Percentiles rank a stretch among this genome's conserved stretches.
Conservation (phyloP, 202 grass and related monocot species). For the Schoenoplectus tabernaemontani region DNA sequence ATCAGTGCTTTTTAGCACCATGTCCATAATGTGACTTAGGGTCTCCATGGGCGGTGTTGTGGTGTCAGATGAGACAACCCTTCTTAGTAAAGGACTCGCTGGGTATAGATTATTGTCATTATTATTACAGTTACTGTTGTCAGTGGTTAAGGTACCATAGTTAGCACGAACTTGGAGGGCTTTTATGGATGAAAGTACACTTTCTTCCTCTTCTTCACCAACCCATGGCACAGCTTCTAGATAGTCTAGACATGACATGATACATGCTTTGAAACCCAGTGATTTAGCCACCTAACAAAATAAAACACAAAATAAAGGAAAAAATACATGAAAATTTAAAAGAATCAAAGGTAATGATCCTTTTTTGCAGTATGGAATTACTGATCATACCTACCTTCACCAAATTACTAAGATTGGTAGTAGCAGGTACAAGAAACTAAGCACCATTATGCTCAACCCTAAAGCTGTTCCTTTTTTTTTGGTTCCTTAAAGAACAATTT, state of each 20-base stretch:
- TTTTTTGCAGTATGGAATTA: slow-evolving; percentile 25
- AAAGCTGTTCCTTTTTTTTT: no score
- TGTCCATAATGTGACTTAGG: slow-evolving; percentile 67
- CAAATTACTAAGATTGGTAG: background rate
- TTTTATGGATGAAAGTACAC: slow-evolving; percentile 60
- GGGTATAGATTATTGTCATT: background rate
- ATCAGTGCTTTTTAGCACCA: slow-evolving; percentile 81
- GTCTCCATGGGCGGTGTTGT: slow-evolving; percentile 57
- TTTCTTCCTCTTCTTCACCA: slow-evolving; percentile 81
- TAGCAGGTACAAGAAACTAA: background rate
- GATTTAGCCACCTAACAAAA: slow-evolving; percentile 66
- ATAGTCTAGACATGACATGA: slow-evolving; percentile 78
- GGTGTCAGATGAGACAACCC: slow-evolving; percentile 57
- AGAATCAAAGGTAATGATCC: slow-evolving; percentile 25
- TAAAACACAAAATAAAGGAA: background rate
- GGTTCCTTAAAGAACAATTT: background rate
- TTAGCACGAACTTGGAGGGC: slow-evolving; percentile 43
- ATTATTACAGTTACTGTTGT: background rate
- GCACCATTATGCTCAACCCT: background rate
- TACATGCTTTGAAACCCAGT: slow-evolving; percentile 58
- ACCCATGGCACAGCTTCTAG: slow-evolving; percentile 83
- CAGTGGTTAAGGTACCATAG: slow-evolving; percentile 24
- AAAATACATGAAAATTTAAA: slow-evolving; percentile 10
- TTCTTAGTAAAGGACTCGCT: slow-evolving; percentile 65
- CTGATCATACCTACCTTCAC: background rate